These are phyloP conservation scores for Lecanicillium sp. DNA, from an alignment of 2,329 filamentous ascomycete genomes.

Conservation along the genomic window DNA sequence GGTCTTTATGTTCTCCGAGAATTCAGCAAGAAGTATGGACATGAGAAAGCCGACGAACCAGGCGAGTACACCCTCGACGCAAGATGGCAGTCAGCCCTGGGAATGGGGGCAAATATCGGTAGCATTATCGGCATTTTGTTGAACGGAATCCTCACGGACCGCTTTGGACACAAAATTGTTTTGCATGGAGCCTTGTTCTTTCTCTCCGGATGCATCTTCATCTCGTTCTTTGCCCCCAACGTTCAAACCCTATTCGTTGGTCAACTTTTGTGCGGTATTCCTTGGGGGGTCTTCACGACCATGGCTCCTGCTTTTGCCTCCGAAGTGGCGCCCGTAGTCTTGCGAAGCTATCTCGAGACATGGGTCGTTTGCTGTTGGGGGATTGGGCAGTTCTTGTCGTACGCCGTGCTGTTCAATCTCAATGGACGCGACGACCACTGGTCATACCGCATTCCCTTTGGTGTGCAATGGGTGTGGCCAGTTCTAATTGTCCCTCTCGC, in stretches of 20 bases:
- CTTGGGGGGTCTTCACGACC: constrained; percentile 36
- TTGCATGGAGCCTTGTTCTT: constrained; percentile 31
- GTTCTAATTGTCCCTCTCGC: constrained; percentile 29
- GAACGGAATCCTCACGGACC: constrained; percentile 36
- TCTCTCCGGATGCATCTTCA: constrained; percentile 34
- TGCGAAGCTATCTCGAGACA: constrained; percentile 34
- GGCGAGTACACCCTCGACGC: constrained; percentile 30
- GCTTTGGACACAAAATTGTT: constrained; percentile 33
- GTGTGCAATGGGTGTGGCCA: constrained; percentile 40
- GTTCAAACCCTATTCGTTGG: constrained; percentile 29
- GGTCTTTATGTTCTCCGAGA: constrained; percentile 28
- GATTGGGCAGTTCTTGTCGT: constrained; percentile 35
- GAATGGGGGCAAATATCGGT: constrained; percentile 34
- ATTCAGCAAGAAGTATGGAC: constrained; percentile 20
- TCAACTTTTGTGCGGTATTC: constrained; percentile 36
- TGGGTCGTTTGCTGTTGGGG: constrained; percentile 39
- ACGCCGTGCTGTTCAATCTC: constrained; percentile 19
- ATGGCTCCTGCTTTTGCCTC: constrained; percentile 38
- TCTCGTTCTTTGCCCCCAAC: constrained; percentile 35
- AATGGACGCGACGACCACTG: constrained; percentile 26
- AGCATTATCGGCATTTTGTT: constrained; percentile 39
- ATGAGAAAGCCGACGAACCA: background rate
- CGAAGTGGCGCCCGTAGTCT: constrained; percentile 27
- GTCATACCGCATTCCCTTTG: constrained; percentile 39
- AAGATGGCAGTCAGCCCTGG: constrained; percentile 40